A percentile compares a stretch with the other conserved stretches of the same genome.
Evolutionary conservation across 2,329 filamentous ascomycete species (phyloP).

Genomic region (Paecilomyces dactylethromorphus): DNA sequence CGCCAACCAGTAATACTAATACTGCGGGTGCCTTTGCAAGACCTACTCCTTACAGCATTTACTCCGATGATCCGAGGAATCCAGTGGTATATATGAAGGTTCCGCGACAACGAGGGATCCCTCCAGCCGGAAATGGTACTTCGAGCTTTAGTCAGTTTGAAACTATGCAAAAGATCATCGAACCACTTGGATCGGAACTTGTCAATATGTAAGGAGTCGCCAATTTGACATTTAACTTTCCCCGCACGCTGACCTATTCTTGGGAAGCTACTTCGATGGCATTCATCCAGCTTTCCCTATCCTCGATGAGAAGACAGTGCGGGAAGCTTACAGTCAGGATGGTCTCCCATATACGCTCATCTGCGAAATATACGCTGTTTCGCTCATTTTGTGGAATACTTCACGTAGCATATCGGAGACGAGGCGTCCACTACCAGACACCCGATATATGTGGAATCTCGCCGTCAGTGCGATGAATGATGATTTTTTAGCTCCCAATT

Average conservation of each 20-base stretch:
- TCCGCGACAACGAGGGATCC: constrained; percentile 6
- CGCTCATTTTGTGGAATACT: constrained; percentile 45
- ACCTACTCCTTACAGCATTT: constrained; percentile 6
- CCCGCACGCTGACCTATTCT: constrained; percentile 37
- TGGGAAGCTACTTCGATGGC: constrained; percentile 41
- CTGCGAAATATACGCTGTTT: constrained; percentile 44
- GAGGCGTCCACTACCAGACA: constrained; percentile 34
- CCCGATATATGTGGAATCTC: constrained; percentile 51
- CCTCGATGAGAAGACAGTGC: constrained; percentile 43
- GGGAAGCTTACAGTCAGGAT: constrained; percentile 34
- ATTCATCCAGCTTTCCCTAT: constrained; percentile 48
- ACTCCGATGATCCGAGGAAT: constrained; percentile 9
- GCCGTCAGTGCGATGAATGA: constrained; percentile 49
- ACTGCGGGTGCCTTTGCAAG: background rate
- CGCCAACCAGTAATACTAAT: constrained; percentile 13
- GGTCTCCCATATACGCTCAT: constrained; percentile 45
- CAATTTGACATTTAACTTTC: constrained; percentile 7
- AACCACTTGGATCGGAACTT: constrained; percentile 22
- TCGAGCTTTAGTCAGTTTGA: constrained; percentile 32
- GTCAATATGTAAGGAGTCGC: constrained; percentile 1
- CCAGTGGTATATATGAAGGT: constrained; percentile 17
- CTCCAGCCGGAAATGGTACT: constrained; percentile 16
- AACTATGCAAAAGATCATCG: constrained; percentile 46
- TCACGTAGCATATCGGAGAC: constrained; percentile 14
- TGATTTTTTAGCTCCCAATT: constrained; percentile 44